Conservation (phyloP, 805 yeast species). For the Yamadazyma phyllophila region DNA sequence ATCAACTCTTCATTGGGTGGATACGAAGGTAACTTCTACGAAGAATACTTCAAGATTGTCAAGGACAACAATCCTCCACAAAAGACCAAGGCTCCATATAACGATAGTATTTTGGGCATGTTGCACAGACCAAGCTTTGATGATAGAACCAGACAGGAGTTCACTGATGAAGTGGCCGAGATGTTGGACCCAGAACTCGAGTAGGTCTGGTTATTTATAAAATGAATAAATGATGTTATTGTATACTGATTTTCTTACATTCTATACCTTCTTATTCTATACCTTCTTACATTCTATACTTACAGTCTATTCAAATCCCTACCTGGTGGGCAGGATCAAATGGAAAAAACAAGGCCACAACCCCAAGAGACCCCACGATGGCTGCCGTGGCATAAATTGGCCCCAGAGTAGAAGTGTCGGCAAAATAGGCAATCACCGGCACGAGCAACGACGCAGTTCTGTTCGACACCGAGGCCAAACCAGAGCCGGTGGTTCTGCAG, state of each 20-base stretch:
- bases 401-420: conserved; percentile 24
- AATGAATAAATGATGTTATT: neutral
- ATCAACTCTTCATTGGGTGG: conserved; percentile 43
- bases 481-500: conserved; percentile 37
- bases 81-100: conserved; percentile 41
- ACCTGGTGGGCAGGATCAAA: conserved; percentile 26
- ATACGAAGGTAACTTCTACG: conserved; percentile 44
- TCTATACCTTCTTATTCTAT: neutral
- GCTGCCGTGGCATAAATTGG: conserved; percentile 40
- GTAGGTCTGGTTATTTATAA: conserved; percentile 7
- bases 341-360: conserved; percentile 30
- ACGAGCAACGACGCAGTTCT: conserved; percentile 34
- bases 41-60: conserved; percentile 39
- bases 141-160: conserved; percentile 40
- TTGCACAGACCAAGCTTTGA: conserved; percentile 38
- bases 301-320: conserved; percentile 19
- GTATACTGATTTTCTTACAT: neutral
- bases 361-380: conserved; percentile 31
- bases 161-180: conserved; percentile 33
- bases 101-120: conserved; percentile 35
- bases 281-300: no score
- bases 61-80: conserved; percentile 34
- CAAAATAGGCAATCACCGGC: conserved; percentile 37
- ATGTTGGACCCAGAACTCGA: conserved; percentile 21
- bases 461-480: conserved; percentile 32